These are phyloP conservation scores for Rhododendron kiyosumense DNA, from an alignment of 148 eudicot genomes.

Conservation along the genomic window DNA sequence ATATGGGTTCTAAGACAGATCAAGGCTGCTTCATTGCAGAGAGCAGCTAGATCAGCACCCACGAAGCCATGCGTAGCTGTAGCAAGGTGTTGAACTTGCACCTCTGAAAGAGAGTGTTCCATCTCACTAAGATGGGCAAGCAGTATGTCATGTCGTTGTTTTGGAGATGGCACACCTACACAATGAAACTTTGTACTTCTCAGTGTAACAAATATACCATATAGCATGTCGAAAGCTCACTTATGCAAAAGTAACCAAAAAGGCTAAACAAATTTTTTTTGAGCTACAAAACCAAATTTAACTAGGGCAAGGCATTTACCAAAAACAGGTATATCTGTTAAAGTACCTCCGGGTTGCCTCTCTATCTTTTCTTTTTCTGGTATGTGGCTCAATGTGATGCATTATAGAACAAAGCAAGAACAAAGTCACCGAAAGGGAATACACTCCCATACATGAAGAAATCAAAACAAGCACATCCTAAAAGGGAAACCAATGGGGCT, in stretches of 20 bases:
- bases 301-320: not conserved
- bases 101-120: constrained; percentile 52
- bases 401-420: not conserved
- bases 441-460: not conserved
- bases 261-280: not conserved
- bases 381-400: not conserved
- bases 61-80: constrained; percentile 83
- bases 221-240: not conserved
- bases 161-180: constrained; percentile 90
- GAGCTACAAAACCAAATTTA: not conserved
- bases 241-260: not conserved
- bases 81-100: constrained; percentile 63
- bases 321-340: not conserved
- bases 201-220: not conserved
- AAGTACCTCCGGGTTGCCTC: not conserved
- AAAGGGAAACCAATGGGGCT: not conserved
- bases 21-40: constrained; percentile 81
- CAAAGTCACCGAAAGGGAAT: not conserved
- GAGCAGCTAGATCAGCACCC: constrained; percentile 89
- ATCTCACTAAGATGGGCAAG: constrained; percentile 55
- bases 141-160: constrained; percentile 74
- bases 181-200: constrained; percentile 7
- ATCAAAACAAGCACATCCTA: not conserved
- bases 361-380: not conserved
- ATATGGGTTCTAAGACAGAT: constrained; percentile 58